Conservation (phyloP, 2,329 filamentous ascomycete species). For the Blastomyces silverae region DNA sequence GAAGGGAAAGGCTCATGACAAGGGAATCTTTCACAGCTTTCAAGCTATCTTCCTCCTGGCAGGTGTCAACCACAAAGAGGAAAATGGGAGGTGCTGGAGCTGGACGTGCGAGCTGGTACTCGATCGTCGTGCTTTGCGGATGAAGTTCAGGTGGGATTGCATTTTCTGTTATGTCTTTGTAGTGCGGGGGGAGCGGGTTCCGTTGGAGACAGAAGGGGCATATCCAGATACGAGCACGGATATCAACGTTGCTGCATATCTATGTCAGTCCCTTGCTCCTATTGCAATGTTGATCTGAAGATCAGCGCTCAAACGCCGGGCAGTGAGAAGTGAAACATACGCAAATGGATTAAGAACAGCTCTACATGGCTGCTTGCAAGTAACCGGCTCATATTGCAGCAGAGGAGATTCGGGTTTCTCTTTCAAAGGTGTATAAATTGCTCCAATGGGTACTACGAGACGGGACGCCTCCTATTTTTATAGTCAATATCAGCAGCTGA, state of each 20-base stretch:
- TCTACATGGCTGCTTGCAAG: conserved; percentile 92
- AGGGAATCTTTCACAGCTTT: conserved; percentile 61
- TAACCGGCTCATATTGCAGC: conserved; percentile 91
- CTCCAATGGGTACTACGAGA: conserved; percentile 91
- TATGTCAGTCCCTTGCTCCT: conserved; percentile 25
- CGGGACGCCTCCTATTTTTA: conserved; percentile 73
- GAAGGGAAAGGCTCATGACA: conserved; percentile 58
- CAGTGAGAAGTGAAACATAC: conserved; percentile 46
- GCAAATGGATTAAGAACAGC: conserved; percentile 96
- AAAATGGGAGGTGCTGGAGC: conserved; percentile 61
- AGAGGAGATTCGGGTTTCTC: conserved; percentile 77
- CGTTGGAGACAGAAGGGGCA: conserved; percentile 62
- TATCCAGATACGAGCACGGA: conserved; percentile 61
- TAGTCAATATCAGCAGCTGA: conserved; percentile 29
- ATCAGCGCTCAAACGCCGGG: conserved; percentile 1
- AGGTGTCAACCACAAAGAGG: conserved; percentile 62
- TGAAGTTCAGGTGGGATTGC: conserved; percentile 61
- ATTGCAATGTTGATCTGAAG: neutral
- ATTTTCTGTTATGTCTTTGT: conserved; percentile 62
- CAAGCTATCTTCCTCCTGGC: conserved; percentile 61
- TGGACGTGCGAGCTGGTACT: conserved; percentile 57
- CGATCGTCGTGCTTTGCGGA: conserved; percentile 58
- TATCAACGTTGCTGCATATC: conserved; percentile 53
- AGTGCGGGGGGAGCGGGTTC: conserved; percentile 59
- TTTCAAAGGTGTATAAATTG: conserved; percentile 90